phyloP scores from a whole-genome alignment of 305 asterid genomes.

The Withania somnifera region DNA sequence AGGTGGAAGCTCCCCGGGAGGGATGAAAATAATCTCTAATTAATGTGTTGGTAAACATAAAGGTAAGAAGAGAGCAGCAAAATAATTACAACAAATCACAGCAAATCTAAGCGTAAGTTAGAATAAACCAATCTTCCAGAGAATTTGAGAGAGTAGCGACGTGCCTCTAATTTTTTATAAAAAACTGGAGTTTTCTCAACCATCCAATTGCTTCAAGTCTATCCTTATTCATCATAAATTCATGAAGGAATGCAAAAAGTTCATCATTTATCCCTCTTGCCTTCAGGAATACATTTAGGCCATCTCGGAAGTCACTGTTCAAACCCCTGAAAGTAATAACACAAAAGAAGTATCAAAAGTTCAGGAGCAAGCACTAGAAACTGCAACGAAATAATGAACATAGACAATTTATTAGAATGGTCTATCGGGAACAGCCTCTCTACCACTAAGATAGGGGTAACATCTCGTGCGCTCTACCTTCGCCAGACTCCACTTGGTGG shows the following conservation, averaged over 20 bases:
- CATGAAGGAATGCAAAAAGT: constrained; percentile 38
- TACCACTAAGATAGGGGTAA: too few species aligned
- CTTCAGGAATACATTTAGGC: constrained; percentile 32
- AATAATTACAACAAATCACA: neutral
- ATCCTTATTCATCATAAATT: constrained; percentile 44
- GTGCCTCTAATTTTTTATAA: constrained; percentile 8
- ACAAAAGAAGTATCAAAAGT: neutral
- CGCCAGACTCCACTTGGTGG: too few species aligned
- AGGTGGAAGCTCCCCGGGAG: too few species aligned
- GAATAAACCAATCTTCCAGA: neutral
- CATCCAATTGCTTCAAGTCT: constrained; percentile 36
- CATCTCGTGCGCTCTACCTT: too few species aligned
- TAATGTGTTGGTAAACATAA: neutral
- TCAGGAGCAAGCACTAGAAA: neutral
- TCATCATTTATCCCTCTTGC: constrained; percentile 31
- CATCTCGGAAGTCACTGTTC: constrained; percentile 20
- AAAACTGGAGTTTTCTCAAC: constrained; percentile 26
- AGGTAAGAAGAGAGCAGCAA: neutral
- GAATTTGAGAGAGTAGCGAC: neutral
- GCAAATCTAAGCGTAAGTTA: neutral
- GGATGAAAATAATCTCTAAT: neutral
- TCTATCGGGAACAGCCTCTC: too few species aligned
- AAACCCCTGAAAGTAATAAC: constrained; percentile 23
- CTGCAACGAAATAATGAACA: neutral
- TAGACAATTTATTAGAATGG: neutral